Evolutionary conservation across 257 asterid species (phyloP), one percentile per base, ranked within the genome.

Genomic region (Asclepias syriaca): DNA sequence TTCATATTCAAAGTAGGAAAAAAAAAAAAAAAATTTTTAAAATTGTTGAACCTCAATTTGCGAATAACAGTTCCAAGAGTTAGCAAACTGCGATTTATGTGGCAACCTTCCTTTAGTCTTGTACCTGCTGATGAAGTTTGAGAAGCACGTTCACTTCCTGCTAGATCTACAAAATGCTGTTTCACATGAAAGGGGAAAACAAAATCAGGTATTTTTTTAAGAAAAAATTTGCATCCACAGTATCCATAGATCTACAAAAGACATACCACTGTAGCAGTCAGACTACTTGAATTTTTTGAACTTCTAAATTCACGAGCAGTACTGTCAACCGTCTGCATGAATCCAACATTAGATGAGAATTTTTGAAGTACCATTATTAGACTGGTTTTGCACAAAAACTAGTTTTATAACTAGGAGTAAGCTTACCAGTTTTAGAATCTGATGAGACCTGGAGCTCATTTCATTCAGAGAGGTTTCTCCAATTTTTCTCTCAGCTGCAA

Each of bases 121-220:
- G 93, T 76, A 32, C 88, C 90, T 16, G 86, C 92, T 48, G 96
- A 84, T 67, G 74, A 53, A 32, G 97, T 88, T 77, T 92, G 97
- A 72, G 97, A 91, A 66, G 96, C 89, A 56, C 98, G 97, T 81
- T 94, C 97, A 67, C 98, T 94, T 82, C 96, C 97, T 8, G 97
- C 98, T 63, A 94, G 96, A 89, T 94, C 96, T 65, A 94, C 92
- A 70, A 94, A 89, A 78, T 84, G 85, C 98, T 91, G 75, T 40
- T 46, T 34, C 74, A 68, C 16, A 69, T 40, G 19, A 70, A 71
- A 54, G 71, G 70, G 66, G 16, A 67, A 59, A 12, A n/a, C 21
- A 21, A 67, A 59, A 12, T 79, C 66, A 83, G 46, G 43, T 68
- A 39, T 18, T 51, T 22, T 21, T 72, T 24, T 0, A 24, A 24